Percentiles rank a stretch among this genome's conserved stretches.
Evolutionary conservation across 2,329 filamentous ascomycete species (phyloP).

Genomic region (Pseudogymnoascus sp.): DNA sequence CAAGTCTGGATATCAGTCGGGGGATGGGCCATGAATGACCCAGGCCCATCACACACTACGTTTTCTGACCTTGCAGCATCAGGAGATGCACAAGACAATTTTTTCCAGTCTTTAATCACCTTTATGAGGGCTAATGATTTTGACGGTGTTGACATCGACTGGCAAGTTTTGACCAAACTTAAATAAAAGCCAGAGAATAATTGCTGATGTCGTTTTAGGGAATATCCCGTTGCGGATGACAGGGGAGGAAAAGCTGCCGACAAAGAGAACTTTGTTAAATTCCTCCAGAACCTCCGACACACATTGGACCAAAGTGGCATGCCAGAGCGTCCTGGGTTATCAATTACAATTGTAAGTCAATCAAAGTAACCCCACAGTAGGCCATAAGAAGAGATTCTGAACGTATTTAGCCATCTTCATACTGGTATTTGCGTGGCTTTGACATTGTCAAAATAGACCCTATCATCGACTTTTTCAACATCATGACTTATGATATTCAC

Average conservation of each 20-base stretch:
- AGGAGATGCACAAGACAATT: slow-evolving; percentile 23
- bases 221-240: slow-evolving; percentile 30
- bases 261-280: slow-evolving; percentile 25
- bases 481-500: slow-evolving; percentile 24
- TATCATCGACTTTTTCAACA: slow-evolving; percentile 22
- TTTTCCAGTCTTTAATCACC: slow-evolving; percentile 28
- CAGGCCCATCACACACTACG: slow-evolving; percentile 18
- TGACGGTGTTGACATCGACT: slow-evolving; percentile 37
- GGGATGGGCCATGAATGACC: slow-evolving; percentile 33
- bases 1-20: slow-evolving; percentile 30
- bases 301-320: neutral
- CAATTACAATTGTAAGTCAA: neutral
- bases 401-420: slow-evolving; percentile 14
- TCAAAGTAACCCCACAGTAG: neutral
- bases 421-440: slow-evolving; percentile 26
- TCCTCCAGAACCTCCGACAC: slow-evolving; percentile 14
- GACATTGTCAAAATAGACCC: slow-evolving; percentile 17
- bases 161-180: slow-evolving; percentile 17
- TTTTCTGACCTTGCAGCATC: slow-evolving; percentile 29
- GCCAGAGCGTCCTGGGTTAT: neutral
- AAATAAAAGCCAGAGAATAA: neutral
- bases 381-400: neutral
- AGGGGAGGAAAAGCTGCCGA: slow-evolving; percentile 31
- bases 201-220: slow-evolving; percentile 10
- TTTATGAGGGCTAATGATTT: slow-evolving; percentile 36